These are phyloP conservation scores for Houttuynia cordata DNA, from an alignment of 164 flowering plant genomes.

Conservation along the genomic window DNA sequence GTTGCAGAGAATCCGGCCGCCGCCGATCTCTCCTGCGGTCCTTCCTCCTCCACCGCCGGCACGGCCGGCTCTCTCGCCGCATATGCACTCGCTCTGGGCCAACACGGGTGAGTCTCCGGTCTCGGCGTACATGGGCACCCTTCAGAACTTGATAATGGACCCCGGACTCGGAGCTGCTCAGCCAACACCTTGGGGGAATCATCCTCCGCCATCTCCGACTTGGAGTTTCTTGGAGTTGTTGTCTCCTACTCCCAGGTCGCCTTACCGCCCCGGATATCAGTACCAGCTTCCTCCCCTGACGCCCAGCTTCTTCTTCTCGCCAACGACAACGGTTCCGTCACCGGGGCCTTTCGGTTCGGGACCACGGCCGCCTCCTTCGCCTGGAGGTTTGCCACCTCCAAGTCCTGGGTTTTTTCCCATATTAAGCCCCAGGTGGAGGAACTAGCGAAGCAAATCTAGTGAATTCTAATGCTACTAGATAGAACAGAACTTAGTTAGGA, in stretches of 20 bases:
- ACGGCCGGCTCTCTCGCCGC: constrained; percentile 11
- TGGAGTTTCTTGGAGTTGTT: constrained; percentile 45
- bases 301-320: constrained; percentile 42
- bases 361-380: constrained; percentile 69
- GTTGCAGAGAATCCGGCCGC: constrained; percentile 75
- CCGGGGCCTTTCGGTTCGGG: constrained; percentile 74
- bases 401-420: constrained; percentile 72
- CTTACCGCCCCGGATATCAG: constrained; percentile 72
- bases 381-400: constrained; percentile 52
- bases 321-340: constrained; percentile 15
- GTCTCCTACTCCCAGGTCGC: constrained; percentile 57
- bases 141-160: constrained; percentile 54
- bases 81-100: background rate
- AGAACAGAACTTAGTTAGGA: background rate
- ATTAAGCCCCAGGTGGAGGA: constrained; percentile 85
- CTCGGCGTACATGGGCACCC: constrained; percentile 85
- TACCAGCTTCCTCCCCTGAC: constrained; percentile 42
- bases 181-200: constrained; percentile 20
- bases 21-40: constrained; percentile 57
- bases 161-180: constrained; percentile 19
- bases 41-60: constrained; percentile 26
- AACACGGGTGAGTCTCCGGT: constrained; percentile 73
- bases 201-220: constrained; percentile 72
- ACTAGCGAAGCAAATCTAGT: constrained; percentile 9
- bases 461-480: too few relatives aligned